These are phyloP conservation scores for Xylaria sp. DNA, from an alignment of 2,329 filamentous ascomycete species.

Conservation along the genomic window DNA sequence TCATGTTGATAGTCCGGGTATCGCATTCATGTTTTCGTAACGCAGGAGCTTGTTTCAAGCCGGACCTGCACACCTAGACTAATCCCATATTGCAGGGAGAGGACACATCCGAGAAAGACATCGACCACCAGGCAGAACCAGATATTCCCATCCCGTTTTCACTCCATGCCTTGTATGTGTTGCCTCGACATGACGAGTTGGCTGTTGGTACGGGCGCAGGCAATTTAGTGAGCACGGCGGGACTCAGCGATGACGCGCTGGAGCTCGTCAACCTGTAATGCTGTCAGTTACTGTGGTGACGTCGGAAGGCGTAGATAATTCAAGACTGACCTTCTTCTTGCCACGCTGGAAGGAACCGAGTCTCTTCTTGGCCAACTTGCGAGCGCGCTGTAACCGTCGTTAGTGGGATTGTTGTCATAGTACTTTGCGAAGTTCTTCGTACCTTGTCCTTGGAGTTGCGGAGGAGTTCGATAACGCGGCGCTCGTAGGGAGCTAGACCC, in stretches of 20 bases:
- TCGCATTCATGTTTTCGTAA: slow-evolving; percentile 24
- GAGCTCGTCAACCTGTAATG: slow-evolving; percentile 66
- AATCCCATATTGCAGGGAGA: slow-evolving; percentile 17
- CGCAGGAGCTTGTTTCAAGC: slow-evolving; percentile 20
- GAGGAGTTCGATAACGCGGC: slow-evolving; percentile 97
- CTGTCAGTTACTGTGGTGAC: background rate
- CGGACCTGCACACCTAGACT: slow-evolving; percentile 9
- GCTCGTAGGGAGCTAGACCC: slow-evolving; percentile 92
- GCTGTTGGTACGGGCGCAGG: background rate
- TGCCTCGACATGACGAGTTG: slow-evolving; percentile 10
- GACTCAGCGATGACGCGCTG: slow-evolving; percentile 96
- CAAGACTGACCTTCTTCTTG: slow-evolving; percentile 80
- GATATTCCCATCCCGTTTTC: slow-evolving; percentile 21
- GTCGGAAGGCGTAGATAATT: background rate
- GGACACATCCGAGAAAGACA: slow-evolving; percentile 26
- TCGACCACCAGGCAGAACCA: slow-evolving; percentile 25
- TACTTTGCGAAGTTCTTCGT: background rate
- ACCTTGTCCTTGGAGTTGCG: slow-evolving; percentile 97
- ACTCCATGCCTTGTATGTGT: slow-evolving; percentile 10
- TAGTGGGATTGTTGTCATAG: background rate
- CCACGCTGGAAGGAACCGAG: slow-evolving; percentile 98
- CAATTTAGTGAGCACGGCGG: slow-evolving; percentile 60
- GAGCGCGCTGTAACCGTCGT: slow-evolving; percentile 55
- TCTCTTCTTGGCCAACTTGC: slow-evolving; percentile 99
- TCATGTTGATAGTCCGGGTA: slow-evolving; percentile 17